Conservation (phyloP, 1,284 basidiomycete species). For the Tausonia pullulans region DNA sequence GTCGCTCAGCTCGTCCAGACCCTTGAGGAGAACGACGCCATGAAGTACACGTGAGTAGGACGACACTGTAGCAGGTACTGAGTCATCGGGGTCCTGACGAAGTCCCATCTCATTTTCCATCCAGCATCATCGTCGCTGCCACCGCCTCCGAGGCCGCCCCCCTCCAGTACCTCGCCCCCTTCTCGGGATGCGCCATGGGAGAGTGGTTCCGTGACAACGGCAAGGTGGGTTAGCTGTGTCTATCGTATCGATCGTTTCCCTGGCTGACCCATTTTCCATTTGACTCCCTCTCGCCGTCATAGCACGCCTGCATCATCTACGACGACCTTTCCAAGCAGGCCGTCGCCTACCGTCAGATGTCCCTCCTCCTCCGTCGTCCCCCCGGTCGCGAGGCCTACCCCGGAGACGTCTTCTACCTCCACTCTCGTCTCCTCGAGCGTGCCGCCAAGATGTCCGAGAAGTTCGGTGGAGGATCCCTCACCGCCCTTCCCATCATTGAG, state of each 20-base stretch:
- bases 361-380: slow-evolving; percentile 95
- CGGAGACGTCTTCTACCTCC: slow-evolving; percentile 99
- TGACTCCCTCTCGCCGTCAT: slow-evolving; percentile 33
- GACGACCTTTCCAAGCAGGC: slow-evolving; percentile 99
- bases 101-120: background rate
- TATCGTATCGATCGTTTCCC: slow-evolving; percentile 6
- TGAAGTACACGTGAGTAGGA: slow-evolving; percentile 69
- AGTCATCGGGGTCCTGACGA: background rate
- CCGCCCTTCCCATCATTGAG: slow-evolving; percentile 98
- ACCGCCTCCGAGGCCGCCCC: slow-evolving; percentile 98
- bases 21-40: slow-evolving; percentile 97
- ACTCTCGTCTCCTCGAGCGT: slow-evolving; percentile 99
- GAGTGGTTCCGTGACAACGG: slow-evolving; percentile 99
- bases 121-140: slow-evolving; percentile 82
- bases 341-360: slow-evolving; percentile 99
- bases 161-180: slow-evolving; percentile 96
- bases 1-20: slow-evolving; percentile 99
- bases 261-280: background rate
- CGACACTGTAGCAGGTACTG: background rate
- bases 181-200: slow-evolving; percentile 99
- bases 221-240: slow-evolving; percentile 55
- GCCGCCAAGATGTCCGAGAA: slow-evolving; percentile 99
- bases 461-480: slow-evolving; percentile 94
- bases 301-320: slow-evolving; percentile 88
- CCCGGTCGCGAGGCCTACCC: slow-evolving; percentile 99